A percentile compares a stretch with the other conserved stretches of the same genome.
phyloP scores from a whole-genome alignment of 169 alveolate genomes.

The Plasmodium knowlesi region DNA sequence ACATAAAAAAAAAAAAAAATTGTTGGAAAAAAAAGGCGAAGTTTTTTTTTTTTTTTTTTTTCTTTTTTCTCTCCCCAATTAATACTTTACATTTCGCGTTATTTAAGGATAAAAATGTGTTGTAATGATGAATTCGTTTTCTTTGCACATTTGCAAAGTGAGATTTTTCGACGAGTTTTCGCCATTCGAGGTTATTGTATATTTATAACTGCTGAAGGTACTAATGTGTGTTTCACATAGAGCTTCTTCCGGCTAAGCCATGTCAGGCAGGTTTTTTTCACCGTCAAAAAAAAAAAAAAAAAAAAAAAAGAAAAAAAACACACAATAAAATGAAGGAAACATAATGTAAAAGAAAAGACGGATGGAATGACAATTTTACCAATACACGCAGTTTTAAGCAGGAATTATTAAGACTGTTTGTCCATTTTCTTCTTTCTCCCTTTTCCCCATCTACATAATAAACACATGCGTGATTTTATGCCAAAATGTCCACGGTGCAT shows the following conservation, averaged over 20 bases:
- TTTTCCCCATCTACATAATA: background rate
- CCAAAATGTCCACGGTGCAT: background rate
- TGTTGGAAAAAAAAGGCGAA: background rate
- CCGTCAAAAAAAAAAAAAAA: background rate
- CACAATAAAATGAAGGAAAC: background rate
- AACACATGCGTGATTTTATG: background rate
- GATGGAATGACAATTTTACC: background rate
- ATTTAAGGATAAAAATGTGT: background rate
- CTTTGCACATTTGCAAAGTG: background rate
- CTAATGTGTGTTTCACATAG: background rate
- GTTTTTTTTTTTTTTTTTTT: background rate
- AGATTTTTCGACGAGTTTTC: background rate
- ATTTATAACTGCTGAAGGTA: background rate
- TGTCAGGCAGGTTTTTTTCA: background rate
- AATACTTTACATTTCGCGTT: background rate
- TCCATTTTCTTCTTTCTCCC: background rate
- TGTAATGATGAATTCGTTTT: background rate
- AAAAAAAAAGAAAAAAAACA: no score
- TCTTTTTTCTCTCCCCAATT: background rate
- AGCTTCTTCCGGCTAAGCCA: background rate
- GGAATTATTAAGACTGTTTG: background rate
- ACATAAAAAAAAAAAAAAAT: background rate
- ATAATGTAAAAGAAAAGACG: background rate
- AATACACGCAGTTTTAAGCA: background rate
- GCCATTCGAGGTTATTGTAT: background rate